Evolutionary conservation across 108 stramenopile genomes (phyloP), one percentile per base, ranked within the genome.

Genomic region (Cyclotella kingstonii): DNA sequence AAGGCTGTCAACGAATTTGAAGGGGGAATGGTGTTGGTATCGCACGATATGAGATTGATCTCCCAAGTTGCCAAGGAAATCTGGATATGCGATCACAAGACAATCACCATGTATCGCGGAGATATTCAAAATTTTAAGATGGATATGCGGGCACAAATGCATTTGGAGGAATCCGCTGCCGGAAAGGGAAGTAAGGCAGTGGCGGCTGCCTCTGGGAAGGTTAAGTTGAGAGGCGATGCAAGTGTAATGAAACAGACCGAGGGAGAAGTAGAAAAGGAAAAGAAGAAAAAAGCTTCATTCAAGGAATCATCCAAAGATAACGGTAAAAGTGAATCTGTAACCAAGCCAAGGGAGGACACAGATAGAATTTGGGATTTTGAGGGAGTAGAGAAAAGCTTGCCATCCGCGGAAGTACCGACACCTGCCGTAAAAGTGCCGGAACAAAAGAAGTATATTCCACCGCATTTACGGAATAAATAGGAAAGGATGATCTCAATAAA

Each of bases 21-120:
- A 47, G 97, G 99, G 30, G 98, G 97, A 5, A 77, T 99, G 65
- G 90, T 98, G 0, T 74, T 98, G 51, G 97, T 99, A 3, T 88
- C 84, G n/a, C 99, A 99, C 76, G 99, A 99, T 77, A 98, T 98
- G 94, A 82, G 97, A 19, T 81, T 99, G 34, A 99, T 99, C 60
- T 84, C 84, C 11, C 94, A 98, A 72, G 96, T 98, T 0, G 96
- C 95, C 11, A 84, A 97, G 44, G 98, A 98, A 68, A 96, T 99
- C 61, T 99, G 98, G 98, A 91, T 98, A 42, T 96, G 95, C 68
- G 97, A 98, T 65, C 66, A 96, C 66, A 86, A 85, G 64, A 91
- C 87, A 18, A 92, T 99, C 38, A 64, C 76, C 18, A 84, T 68
- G 51, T 97, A 89, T 76, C 30, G 63, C 23, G 97, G 95, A 22